Evolutionary conservation across 129 eudicot genomes (phyloP).

Genomic region (carrot (Daucus carota)): DNA sequence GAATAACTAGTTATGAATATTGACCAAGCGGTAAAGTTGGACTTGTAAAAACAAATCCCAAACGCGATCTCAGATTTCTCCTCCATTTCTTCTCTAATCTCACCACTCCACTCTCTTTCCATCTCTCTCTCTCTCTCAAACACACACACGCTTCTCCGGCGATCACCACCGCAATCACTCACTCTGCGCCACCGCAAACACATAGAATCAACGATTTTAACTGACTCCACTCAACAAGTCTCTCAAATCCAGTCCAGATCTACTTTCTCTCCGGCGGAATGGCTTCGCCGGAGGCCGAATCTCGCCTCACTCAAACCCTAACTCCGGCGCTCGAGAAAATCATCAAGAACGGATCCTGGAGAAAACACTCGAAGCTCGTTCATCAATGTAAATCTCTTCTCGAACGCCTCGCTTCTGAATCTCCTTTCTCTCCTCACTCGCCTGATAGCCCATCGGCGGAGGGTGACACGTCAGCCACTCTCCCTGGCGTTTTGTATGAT

Average conservation of each 20-base stretch:
- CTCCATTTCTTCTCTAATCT: neutral
- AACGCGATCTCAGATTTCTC: constrained; percentile 10
- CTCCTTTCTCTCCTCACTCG: constrained; percentile 17
- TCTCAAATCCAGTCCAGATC: constrained; percentile 24
- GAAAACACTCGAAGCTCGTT: constrained; percentile 78
- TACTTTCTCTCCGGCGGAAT: constrained; percentile 28
- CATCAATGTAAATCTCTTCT: constrained; percentile 74
- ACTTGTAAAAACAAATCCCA: neutral
- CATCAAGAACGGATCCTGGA: constrained; percentile 80
- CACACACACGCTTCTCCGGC: neutral
- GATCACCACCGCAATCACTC: neutral
- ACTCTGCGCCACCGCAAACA: neutral
- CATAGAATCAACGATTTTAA: neutral
- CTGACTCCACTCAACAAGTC: neutral
- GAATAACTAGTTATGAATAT: neutral
- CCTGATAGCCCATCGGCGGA: constrained; percentile 47
- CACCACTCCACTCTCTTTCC: neutral
- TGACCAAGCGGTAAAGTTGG: neutral
- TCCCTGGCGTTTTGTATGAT: constrained; percentile 53
- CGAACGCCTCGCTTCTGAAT: constrained; percentile 40
- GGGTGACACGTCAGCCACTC: constrained; percentile 32
- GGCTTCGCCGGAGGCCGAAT: constrained; percentile 92
- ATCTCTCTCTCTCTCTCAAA: too few relatives aligned
- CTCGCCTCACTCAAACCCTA: constrained; percentile 60
- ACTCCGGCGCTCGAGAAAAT: constrained; percentile 82